These are phyloP conservation scores for Metschnikowia hibisci DNA, from an alignment of 805 yeast species.

Conservation along the genomic window DNA sequence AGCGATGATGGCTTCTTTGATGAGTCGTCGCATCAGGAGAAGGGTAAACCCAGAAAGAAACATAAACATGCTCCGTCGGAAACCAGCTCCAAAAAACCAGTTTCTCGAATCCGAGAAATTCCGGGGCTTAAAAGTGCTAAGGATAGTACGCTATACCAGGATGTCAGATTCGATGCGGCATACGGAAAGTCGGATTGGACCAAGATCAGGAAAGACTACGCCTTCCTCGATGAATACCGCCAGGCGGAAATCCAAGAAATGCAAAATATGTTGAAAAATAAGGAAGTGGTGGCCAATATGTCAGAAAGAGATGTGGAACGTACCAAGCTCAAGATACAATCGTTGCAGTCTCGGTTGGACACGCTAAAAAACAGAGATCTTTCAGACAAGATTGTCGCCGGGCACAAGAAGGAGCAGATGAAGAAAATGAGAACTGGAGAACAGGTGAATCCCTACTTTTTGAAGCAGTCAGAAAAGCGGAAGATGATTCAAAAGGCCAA, in stretches of 20 bases:
- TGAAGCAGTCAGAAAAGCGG: slow-evolving; percentile 67
- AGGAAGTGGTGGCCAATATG: slow-evolving; percentile 38
- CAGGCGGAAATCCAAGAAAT: slow-evolving; percentile 64
- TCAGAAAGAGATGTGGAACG: slow-evolving; percentile 46
- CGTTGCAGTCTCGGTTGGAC: slow-evolving; percentile 64
- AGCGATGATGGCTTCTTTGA: slow-evolving; percentile 15
- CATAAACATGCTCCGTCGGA: slow-evolving; percentile 88
- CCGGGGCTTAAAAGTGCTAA: slow-evolving; percentile 54
- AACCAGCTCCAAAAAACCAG: slow-evolving; percentile 67
- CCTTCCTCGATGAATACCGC: slow-evolving; percentile 83
- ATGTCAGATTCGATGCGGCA: slow-evolving; percentile 88
- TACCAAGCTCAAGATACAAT: slow-evolving; percentile 54
- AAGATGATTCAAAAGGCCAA: slow-evolving; percentile 74
- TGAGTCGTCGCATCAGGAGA: slow-evolving; percentile 3
- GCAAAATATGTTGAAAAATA: slow-evolving; percentile 53
- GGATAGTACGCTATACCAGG: slow-evolving; percentile 52
- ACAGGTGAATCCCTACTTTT: slow-evolving; percentile 49
- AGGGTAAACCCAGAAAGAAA: slow-evolving; percentile 25
- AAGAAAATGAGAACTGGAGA: slow-evolving; percentile 46
- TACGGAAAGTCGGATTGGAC: slow-evolving; percentile 76
- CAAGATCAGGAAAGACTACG: slow-evolving; percentile 70
- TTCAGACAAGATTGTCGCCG: slow-evolving; percentile 60
- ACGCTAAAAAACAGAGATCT: slow-evolving; percentile 70
- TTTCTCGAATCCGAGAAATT: slow-evolving; percentile 64
- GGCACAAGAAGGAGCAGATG: slow-evolving; percentile 51